Evolutionary conservation across 140 eudicot genomes (phyloP), one percentile per base, ranked within the genome.

Genomic region (Stevia rebaudiana): DNA sequence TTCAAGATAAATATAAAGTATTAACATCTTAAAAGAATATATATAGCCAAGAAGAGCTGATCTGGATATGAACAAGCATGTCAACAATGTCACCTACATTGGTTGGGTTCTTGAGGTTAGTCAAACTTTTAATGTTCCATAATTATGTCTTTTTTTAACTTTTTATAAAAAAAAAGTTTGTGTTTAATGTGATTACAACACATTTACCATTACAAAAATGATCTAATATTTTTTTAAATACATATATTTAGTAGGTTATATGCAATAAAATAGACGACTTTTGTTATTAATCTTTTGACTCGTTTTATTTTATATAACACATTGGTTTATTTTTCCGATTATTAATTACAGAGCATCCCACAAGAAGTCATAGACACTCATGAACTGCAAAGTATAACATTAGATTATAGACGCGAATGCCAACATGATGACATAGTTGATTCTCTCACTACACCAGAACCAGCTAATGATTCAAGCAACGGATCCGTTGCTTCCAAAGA

Each of bases 11-110:
- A 8, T 55, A 12, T 46, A 17, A 11, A 33, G 40, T 63, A 46
- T 65, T n/a, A 12, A 10, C 41, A 0, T 31, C 31, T 51, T 1
- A 8, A 17, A 19, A n/a, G n/a, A n/a, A n/a, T n/a, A 35, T 44
- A 70, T 72, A 46, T 85, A 91, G 96, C 95, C 98, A 24, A 79
- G 98, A 72, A 79, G 98, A 87, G 85, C 91, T 39, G 98, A 91
- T 82, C 74, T 91, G 65, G 98, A 91, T 84, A 91, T 91, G 98
- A 83, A 79, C 85, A 82, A 79, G 76, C 89, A 83, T 79, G 89
- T 83, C 28, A 83, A 83, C 80, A 83, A 83, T 42, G 85, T 83
- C 54, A 70, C 85, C 67, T 83, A 79, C 73, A 79, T 79, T 33
- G 89, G 89, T 42, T 83, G 88, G 84, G 84, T 85, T 70, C 83